These are phyloP conservation scores for Phytophthora agathidicida DNA, from an alignment of 352 stramenopile genomes.

Conservation along the genomic window DNA sequence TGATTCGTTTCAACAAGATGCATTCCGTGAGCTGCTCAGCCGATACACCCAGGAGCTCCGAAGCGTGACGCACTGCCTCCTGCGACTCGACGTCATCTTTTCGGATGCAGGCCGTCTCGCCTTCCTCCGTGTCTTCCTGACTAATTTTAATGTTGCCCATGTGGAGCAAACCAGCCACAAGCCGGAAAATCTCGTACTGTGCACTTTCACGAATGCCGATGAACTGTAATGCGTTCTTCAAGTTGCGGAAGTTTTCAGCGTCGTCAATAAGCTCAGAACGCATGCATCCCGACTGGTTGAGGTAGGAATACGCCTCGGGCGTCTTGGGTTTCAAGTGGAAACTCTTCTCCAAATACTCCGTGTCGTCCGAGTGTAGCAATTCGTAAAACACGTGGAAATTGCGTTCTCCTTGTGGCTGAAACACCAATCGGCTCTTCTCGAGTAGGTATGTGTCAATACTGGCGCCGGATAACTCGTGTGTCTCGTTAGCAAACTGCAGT, in stretches of 20 bases:
- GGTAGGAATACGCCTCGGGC: conserved; percentile 66
- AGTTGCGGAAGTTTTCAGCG: conserved; percentile 61
- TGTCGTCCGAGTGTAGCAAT: conserved; percentile 67
- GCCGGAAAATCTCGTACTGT: conserved; percentile 76
- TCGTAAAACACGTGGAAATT: conserved; percentile 92
- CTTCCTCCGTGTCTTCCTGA: conserved; percentile 74
- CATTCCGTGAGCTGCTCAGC: conserved; percentile 67
- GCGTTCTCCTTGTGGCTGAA: conserved; percentile 73
- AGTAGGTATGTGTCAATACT: conserved; percentile 87
- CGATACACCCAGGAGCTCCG: conserved; percentile 72
- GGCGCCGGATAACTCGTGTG: conserved; percentile 77
- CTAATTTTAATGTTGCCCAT: conserved; percentile 82
- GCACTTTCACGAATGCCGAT: conserved; percentile 71
- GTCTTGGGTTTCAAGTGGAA: conserved; percentile 64
- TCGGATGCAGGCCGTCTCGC: conserved; percentile 71
- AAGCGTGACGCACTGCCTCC: conserved; percentile 49
- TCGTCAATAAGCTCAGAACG: conserved; percentile 78
- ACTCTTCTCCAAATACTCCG: conserved; percentile 48
- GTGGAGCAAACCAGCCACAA: conserved; percentile 78
- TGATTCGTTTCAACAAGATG: conserved; percentile 83
- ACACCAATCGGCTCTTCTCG: conserved; percentile 86
- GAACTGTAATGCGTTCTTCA: conserved; percentile 72
- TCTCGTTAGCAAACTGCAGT: conserved; percentile 74
- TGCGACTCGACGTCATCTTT: conserved; percentile 53
- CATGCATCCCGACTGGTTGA: conserved; percentile 83